Evolutionary conservation across 768 basidiomycete genomes (phyloP).

Genomic region (Panaeolus cyanescens): DNA sequence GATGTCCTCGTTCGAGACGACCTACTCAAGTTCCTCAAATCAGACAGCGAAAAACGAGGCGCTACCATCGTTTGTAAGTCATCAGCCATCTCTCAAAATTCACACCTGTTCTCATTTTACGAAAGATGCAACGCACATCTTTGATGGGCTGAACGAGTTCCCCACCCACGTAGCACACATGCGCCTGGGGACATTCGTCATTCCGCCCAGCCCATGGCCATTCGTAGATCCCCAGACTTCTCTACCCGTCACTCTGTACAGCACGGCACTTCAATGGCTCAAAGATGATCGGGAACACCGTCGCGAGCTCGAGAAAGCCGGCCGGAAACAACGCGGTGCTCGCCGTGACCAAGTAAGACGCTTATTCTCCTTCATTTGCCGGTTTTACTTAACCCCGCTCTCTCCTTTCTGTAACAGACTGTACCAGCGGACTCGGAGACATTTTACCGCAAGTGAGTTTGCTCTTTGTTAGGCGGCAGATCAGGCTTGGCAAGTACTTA

Average conservation of each 20-base stretch:
- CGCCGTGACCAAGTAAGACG: conserved; percentile 51
- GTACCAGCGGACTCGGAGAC: conserved; percentile 77
- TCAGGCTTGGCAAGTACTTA: background rate
- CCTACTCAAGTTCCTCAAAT: conserved; percentile 83
- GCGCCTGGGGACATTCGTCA: conserved; percentile 77
- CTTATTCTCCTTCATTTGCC: conserved; percentile 5
- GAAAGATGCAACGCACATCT: conserved; percentile 95
- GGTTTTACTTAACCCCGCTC: conserved; percentile 4
- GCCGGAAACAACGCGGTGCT: conserved; percentile 64
- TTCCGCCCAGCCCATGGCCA: conserved; percentile 73
- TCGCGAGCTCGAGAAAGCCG: conserved; percentile 54
- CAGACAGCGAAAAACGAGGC: conserved; percentile 75
- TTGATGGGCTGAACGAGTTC: conserved; percentile 88
- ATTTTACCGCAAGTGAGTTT: conserved; percentile 80
- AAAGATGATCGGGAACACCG: conserved; percentile 77
- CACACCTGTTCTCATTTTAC: conserved; percentile 3
- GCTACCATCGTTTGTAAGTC: conserved; percentile 86
- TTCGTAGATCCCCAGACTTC: conserved; percentile 13
- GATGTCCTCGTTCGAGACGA: conserved; percentile 94
- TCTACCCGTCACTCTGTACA: conserved; percentile 51
- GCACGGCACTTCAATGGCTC: conserved; percentile 84
- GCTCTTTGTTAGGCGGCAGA: conserved; percentile 18
- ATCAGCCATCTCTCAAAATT: conserved; percentile 7
- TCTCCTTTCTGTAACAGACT: conserved; percentile 32
- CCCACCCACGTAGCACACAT: conserved; percentile 94